Percentiles rank a stretch among this genome's conserved stretches.
Evolutionary conservation across 345 rosid species (phyloP).

Genomic region (Angophora floribunda): DNA sequence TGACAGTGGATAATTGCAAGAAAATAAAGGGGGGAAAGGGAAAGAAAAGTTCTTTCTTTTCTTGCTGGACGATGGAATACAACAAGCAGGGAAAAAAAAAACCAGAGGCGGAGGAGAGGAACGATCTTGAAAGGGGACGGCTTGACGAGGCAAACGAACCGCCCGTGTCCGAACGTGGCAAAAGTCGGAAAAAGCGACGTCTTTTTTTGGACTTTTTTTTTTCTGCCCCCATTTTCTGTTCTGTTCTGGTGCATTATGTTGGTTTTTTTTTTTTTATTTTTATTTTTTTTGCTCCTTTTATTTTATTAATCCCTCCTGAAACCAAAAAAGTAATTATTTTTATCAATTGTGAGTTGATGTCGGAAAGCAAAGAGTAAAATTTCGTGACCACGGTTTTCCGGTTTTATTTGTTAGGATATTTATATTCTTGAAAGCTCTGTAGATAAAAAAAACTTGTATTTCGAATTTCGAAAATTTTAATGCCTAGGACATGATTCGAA

Average conservation of each 20-base stretch:
- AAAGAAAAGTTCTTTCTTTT: not conserved
- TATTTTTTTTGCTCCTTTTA: not conserved
- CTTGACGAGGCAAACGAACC: not conserved
- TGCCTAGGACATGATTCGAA: too few relatives aligned
- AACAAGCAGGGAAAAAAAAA: not conserved
- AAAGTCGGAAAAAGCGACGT: not conserved
- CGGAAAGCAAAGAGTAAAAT: not conserved
- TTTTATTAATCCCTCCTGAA: not conserved
- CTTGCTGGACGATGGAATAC: not conserved
- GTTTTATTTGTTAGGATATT: too few relatives aligned
- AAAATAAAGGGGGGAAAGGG: not conserved
- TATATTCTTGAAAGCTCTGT: too few relatives aligned
- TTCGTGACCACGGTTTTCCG: not conserved
- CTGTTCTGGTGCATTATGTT: not conserved
- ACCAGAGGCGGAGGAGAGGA: not conserved
- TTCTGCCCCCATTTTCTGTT: rapidly evolving
- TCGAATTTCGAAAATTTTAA: too few relatives aligned
- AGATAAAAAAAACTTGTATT: too few relatives aligned
- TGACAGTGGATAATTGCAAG: not conserved
- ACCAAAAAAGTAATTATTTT: too few relatives aligned
- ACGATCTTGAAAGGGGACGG: not conserved
- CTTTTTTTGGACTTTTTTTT: not conserved
- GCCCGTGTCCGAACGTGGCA: not conserved
- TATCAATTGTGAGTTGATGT: not conserved
- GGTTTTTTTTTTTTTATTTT: not conserved